Base-by-base conservation (phyloP, 73 alveolate genomes). In the Paramecium primaurelia region DNA sequence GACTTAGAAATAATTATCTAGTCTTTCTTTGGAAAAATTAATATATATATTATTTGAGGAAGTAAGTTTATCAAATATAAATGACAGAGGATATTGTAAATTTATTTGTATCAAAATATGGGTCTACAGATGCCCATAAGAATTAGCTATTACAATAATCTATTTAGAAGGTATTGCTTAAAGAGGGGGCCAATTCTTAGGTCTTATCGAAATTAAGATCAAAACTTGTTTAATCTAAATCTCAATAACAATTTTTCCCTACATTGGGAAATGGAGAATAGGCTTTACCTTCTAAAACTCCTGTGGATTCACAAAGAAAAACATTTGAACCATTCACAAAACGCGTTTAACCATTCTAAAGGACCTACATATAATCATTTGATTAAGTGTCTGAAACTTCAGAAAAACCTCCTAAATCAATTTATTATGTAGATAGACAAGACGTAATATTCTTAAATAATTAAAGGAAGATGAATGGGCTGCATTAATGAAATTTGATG, bases 401-500 rank as follows among this genome's bases (percentile, higher is more conserved):
- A 25, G 91, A 80, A 44, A 80, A 49, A 80, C 44, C 77, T 18
- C 77, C 91, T 3, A 80, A 47, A 47, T 80, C 91, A 45, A 32
- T 80, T 1, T 80, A 80, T 18, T 44, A 38, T 40, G 91, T 80
- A 45, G 91, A 80, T 40, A 16, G 73, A 10, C n/a, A 80, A 7
- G 91, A 80, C 45, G 88, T 75, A 75, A 75, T 8, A 38, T 75
- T 75, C 8, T 75, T 14, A 38, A 2, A 8, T 38, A 38, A 38
- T 30, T 75, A 30, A n/a, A 75, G 88, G 91, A 80, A 45, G 91
- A 80, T 47, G 91, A 80, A 80, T 80, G 91, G 91, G 91, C 91
- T 44, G 91, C 91, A 0, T 45, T 80, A 45, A 45, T 80, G 91
- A 80, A 47, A 80, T 80, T 44, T 44, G 75, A 80, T 80, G 91